Percentiles rank a stretch among this genome's conserved stretches.
Conservation (phyloP, 352 stramenopile species). For the Salisapilia sapeloensis region DNA sequence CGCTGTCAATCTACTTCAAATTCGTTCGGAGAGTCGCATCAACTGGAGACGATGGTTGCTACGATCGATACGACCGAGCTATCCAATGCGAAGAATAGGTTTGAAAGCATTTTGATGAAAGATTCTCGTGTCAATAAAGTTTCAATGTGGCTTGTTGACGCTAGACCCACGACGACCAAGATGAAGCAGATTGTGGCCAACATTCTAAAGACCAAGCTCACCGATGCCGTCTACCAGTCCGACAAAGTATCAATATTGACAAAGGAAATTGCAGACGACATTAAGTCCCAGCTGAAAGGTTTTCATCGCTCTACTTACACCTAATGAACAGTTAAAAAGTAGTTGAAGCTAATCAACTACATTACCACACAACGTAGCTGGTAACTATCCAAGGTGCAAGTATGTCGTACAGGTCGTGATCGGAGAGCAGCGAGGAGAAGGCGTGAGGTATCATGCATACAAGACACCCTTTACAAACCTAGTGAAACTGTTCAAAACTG, state of each 20-base stretch:
- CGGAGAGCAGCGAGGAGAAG: constrained; percentile 77
- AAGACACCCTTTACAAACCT: neutral
- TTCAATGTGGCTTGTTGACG: neutral
- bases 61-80: too few species aligned
- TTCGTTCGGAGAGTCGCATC: too few species aligned
- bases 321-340: neutral
- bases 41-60: too few species aligned
- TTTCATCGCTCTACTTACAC: neutral
- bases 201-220: constrained; percentile 49
- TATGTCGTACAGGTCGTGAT: constrained; percentile 86
- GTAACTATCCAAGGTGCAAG: constrained; percentile 77
- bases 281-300: constrained; percentile 79
- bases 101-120: too few species aligned
- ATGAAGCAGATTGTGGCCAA: constrained; percentile 65
- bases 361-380: constrained; percentile 8
- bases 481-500: neutral
- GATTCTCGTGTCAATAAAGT: too few species aligned
- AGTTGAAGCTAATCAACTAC: neutral
- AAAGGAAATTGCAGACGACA: constrained; percentile 74
- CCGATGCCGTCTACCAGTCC: constrained; percentile 43
- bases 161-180: constrained; percentile 50
- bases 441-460: constrained; percentile 28
- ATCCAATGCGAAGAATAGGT: too few species aligned
- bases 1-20: too few species aligned
- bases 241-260: constrained; percentile 57